A percentile compares a stretch with the other conserved stretches of the same genome.
phyloP scores from a whole-genome alignment of 225 moss, liverwort and hornwort species.

The Bryum argenteum region DNA sequence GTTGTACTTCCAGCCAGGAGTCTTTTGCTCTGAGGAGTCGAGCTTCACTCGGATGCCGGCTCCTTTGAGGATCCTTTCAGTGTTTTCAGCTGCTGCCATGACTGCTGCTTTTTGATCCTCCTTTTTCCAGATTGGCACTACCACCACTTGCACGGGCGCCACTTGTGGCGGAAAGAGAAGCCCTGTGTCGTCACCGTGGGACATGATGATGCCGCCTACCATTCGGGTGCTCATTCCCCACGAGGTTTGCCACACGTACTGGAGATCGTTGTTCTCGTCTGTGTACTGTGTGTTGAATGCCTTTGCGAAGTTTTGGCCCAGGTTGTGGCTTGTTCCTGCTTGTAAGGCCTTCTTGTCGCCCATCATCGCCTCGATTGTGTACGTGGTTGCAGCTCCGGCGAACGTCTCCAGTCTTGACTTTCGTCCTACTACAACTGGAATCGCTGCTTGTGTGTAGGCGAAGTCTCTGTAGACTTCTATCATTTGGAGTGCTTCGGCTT shows the following conservation, averaged over 20 bases:
- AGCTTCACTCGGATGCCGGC: conserved; percentile 73
- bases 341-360: conserved; percentile 86
- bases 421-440: conserved; percentile 93
- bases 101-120: conserved; percentile 69
- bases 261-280: conserved; percentile 72
- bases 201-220: conserved; percentile 99
- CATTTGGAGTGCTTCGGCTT: conserved; percentile 92
- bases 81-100: conserved; percentile 51
- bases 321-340: conserved; percentile 95
- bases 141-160: conserved; percentile 85
- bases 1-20: conserved; percentile 96
- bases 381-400: conserved; percentile 81
- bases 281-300: conserved; percentile 85
- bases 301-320: conserved; percentile 93
- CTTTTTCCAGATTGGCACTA: conserved; percentile 91
- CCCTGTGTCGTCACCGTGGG: conserved; percentile 90
- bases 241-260: conserved; percentile 94
- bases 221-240: conserved; percentile 99
- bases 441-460: conserved; percentile 82
- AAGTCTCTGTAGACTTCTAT: conserved; percentile 79
- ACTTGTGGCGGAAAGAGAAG: conserved; percentile 85
- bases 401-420: conserved; percentile 87
- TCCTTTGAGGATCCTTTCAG: conserved; percentile 49
- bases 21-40: conserved; percentile 83
- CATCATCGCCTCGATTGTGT: conserved; percentile 99